Base-by-base conservation (phyloP, 306 rosid genomes). In the Psophocarpus tetragonolobus region DNA sequence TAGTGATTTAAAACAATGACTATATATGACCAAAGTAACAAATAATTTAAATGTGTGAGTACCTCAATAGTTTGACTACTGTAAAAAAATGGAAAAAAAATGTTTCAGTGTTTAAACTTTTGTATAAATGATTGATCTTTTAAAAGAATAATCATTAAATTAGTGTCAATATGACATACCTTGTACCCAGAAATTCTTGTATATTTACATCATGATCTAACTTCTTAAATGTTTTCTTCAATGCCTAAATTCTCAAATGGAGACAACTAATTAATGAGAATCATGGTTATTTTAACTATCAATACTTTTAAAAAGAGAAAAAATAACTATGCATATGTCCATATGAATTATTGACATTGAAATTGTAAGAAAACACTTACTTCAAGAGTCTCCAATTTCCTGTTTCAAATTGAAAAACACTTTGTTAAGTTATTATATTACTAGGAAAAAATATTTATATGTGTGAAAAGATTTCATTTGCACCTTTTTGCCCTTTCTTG, bases 321-420 rank as follows among this genome's bases (percentile, higher is more conserved):
- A 71, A 71, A 5, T 26, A 41, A 77, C 21, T 5, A 45, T n/a
- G 51, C 26, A 38, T 30, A 61, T 65, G 33, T 27, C 50, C 6
- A 10, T n/a, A 35, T n/a, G 71, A 42, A 71, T 58, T 50, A 58
- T 20, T 42, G 50, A 54, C 71, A 53, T 11, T 47, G 76, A 62
- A 62, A 76, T 71, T 80, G 68, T 51, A 50, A 74, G 76, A 69
- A 41, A 57, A 9, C 56, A 85, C 96, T 84, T 78, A 93, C 98
- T 85, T 90, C 94, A 73, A 91, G 94, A 85, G 90, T 85, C 80
- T 93, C 98, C 90, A 91, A 78, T 80, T 93, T 91, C 98, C 98
- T 93, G 93, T 85, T 76, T 45, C 79, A 83, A 86, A 81, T 42
- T 57, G 65, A 80, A 82, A 78, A 77, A 13, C 27, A 36, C 27